Conservation (phyloP, 768 basidiomycete genomes). For the Auriculariales sp. region DNA sequence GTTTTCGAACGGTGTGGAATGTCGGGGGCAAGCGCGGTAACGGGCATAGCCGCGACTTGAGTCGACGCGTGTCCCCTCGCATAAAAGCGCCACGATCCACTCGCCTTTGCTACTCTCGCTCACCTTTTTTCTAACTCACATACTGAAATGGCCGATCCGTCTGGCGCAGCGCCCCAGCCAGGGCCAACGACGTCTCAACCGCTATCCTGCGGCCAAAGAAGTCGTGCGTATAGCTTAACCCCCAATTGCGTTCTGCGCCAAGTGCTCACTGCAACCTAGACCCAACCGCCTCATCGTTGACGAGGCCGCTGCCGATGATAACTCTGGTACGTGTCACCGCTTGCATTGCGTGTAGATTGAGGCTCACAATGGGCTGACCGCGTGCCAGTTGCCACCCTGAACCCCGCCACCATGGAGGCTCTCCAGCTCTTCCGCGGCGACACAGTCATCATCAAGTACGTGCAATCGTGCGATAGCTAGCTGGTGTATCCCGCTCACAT, state of each 20-base stretch:
- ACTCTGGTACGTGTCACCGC: constrained; percentile 53
- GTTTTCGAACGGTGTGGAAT: neutral
- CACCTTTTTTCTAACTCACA: neutral
- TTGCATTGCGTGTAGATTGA: neutral
- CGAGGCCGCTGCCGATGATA: constrained; percentile 87
- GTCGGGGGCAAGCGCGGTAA: neutral
- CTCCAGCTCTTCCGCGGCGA: constrained; percentile 93
- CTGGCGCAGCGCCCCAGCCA: constrained; percentile 70
- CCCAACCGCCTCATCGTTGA: constrained; percentile 97
- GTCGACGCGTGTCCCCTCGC: neutral
- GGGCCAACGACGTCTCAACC: constrained; percentile 84
- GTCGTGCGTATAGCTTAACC: constrained; percentile 47
- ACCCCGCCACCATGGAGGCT: constrained; percentile 92
- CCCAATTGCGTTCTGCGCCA: constrained; percentile 9
- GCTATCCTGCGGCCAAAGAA: constrained; percentile 96
- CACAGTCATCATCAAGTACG: constrained; percentile 83
- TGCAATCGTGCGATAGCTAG: constrained; percentile 3
- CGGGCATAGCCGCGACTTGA: neutral
- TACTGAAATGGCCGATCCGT: constrained; percentile 53
- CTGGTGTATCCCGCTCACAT: neutral
- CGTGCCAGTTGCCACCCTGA: constrained; percentile 88
- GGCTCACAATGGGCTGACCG: neutral
- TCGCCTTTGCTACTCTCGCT: neutral
- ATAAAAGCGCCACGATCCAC: neutral
- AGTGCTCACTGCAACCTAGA: constrained; percentile 27